phyloP scores from a whole-genome alignment of 108 stramenopile genomes.

The Skeletonema marinoi region DNA sequence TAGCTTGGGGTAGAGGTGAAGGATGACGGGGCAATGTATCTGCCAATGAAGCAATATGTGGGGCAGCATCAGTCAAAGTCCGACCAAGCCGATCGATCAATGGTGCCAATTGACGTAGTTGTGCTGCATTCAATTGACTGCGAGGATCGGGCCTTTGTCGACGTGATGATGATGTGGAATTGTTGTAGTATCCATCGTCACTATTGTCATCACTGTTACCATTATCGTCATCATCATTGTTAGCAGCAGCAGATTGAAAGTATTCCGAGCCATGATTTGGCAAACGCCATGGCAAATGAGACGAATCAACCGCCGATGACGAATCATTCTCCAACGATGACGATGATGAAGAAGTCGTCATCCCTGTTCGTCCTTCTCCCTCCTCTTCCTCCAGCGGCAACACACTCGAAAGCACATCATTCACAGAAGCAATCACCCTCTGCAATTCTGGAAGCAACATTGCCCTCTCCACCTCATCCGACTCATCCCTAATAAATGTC shows the following conservation, averaged over 20 bases:
- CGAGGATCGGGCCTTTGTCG: background rate
- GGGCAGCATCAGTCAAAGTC: conserved; percentile 80
- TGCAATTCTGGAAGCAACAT: conserved; percentile 69
- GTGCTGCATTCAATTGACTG: conserved; percentile 22
- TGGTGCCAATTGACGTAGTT: conserved; percentile 65
- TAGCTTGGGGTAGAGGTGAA: background rate
- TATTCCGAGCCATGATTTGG: conserved; percentile 1
- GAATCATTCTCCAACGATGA: background rate
- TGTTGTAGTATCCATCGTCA: background rate
- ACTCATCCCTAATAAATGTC: conserved; percentile 62
- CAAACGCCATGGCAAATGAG: conserved; percentile 39
- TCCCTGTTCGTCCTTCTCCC: background rate
- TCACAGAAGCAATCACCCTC: conserved; percentile 54
- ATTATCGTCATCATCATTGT: background rate
- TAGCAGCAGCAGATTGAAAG: background rate
- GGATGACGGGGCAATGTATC: conserved; percentile 49
- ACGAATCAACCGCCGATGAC: conserved; percentile 6
- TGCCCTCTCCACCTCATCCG: conserved; percentile 63
- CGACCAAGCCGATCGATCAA: conserved; percentile 87
- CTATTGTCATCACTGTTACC: background rate
- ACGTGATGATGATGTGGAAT: background rate
- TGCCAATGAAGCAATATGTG: conserved; percentile 80
- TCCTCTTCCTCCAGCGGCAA: conserved; percentile 3
- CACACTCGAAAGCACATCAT: conserved; percentile 39
- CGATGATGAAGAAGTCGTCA: background rate